A percentile compares a stretch with the other conserved stretches of the same genome.
phyloP scores from a whole-genome alignment of 352 stramenopile species.

The Phytophthora nicotianae region DNA sequence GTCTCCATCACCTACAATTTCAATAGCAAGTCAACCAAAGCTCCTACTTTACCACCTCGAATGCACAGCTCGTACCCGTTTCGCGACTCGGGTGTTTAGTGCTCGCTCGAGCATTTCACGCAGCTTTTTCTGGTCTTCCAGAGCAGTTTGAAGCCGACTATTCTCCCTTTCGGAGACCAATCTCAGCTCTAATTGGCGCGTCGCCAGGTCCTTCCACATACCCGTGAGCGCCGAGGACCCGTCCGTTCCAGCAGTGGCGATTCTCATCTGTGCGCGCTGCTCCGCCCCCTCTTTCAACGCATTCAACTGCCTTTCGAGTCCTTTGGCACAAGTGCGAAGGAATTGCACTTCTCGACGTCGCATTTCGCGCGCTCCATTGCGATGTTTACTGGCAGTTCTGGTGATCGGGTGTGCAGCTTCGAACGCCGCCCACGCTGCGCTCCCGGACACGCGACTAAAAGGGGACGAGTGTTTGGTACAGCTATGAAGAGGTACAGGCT shows the following conservation, averaged over 20 bases:
- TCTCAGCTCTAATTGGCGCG: constrained; percentile 37
- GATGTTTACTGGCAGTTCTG: constrained; percentile 29
- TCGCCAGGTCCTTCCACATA: constrained; percentile 37
- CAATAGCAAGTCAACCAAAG: background rate
- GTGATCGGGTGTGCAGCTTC: constrained; percentile 27
- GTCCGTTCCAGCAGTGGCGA: background rate
- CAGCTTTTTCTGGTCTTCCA: constrained; percentile 40
- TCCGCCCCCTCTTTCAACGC: constrained; percentile 17
- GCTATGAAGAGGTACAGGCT: background rate
- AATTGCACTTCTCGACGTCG: constrained; percentile 38
- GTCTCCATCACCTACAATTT: constrained; percentile 31
- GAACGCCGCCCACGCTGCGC: constrained; percentile 20
- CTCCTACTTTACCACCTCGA: background rate
- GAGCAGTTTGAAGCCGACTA: constrained; percentile 28
- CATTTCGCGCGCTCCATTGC: constrained; percentile 41
- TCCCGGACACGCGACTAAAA: constrained; percentile 6
- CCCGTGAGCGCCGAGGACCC: constrained; percentile 9
- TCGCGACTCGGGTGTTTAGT: constrained; percentile 36
- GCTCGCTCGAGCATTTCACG: constrained; percentile 37
- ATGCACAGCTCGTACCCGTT: constrained; percentile 16
- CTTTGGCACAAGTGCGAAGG: constrained; percentile 19
- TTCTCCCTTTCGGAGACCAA: constrained; percentile 41
- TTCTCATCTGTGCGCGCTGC: constrained; percentile 12
- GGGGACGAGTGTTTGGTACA: constrained; percentile 1
- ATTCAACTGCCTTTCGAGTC: constrained; percentile 24